Conservation (phyloP, 1,284 basidiomycete genomes). For the Naganishia liquefaciens region DNA sequence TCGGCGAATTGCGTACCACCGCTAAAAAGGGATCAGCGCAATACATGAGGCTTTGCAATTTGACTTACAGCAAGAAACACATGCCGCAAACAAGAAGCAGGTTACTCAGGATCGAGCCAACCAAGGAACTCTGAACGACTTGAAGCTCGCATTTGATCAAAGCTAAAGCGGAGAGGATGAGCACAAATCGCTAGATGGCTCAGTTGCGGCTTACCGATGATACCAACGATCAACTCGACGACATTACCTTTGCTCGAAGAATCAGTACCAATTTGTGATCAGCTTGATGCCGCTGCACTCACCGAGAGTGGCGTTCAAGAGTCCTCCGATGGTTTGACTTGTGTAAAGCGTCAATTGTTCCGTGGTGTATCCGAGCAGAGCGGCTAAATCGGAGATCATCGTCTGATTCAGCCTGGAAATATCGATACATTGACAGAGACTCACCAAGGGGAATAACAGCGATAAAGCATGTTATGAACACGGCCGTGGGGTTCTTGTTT, state of each 20-base stretch:
- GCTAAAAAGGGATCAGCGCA: constrained; percentile 16
- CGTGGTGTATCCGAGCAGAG: constrained; percentile 81
- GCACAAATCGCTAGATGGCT: background rate
- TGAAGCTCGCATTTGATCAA: constrained; percentile 43
- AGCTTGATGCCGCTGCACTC: background rate
- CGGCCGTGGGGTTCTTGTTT: constrained; percentile 46
- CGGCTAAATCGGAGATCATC: constrained; percentile 60
- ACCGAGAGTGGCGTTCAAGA: constrained; percentile 78
- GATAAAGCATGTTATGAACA: constrained; percentile 52
- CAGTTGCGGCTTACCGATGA: background rate
- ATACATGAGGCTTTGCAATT: background rate
- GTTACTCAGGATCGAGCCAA: constrained; percentile 66
- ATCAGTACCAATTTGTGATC: background rate
- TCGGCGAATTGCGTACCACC: constrained; percentile 54
- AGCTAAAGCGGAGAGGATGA: constrained; percentile 5
- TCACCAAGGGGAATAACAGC: constrained; percentile 54
- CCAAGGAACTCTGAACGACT: constrained; percentile 59
- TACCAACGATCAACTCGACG: constrained; percentile 50
- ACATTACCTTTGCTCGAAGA: constrained; percentile 53
- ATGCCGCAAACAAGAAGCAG: constrained; percentile 75
- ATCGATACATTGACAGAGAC: too few species aligned
- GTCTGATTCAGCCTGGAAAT: constrained; percentile 61
- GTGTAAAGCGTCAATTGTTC: constrained; percentile 75
- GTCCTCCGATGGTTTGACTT: constrained; percentile 78
- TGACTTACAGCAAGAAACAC: constrained; percentile 62